A percentile compares a stretch with the other conserved stretches of the same genome.
These are phyloP conservation scores for Picea glauca DNA, from an alignment of 75 land plant genomes.

Conservation along the genomic window DNA sequence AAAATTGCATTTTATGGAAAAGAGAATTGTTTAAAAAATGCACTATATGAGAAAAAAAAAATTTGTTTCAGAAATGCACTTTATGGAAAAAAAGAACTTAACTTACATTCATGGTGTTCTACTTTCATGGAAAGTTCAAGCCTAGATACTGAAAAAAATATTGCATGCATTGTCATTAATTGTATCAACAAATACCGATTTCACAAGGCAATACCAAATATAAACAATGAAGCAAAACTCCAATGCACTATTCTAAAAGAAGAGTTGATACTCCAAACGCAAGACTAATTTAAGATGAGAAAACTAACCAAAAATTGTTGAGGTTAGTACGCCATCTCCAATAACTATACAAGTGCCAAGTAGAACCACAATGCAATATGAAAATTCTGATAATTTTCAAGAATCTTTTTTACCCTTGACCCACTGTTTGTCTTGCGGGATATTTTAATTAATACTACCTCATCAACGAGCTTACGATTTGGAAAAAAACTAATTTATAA, in stretches of 20 bases:
- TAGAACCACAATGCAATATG: slow-evolving; percentile 45
- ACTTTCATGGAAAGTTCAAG: slow-evolving; percentile 29
- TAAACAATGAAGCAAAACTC: neutral
- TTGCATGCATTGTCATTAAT: slow-evolving; percentile 13
- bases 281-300: neutral
- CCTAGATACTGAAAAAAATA: slow-evolving; percentile 52
- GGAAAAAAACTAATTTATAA: slow-evolving; percentile 47
- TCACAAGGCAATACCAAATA: neutral
- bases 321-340: slow-evolving; percentile 68
- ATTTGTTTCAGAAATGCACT: no score
- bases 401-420: slow-evolving; percentile 23
- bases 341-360: slow-evolving; percentile 78
- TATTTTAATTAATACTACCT: slow-evolving; percentile 45
- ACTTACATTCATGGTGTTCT: slow-evolving; percentile 34
- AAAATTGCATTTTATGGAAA: no score
- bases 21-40: no score
- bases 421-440: slow-evolving; percentile 13
- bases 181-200: neutral
- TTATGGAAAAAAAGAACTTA: neutral
- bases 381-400: slow-evolving; percentile 53
- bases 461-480: slow-evolving; percentile 58
- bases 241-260: neutral
- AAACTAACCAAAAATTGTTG: slow-evolving; percentile 58
- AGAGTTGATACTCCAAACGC: neutral
- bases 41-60: no score